Evolutionary conservation across 768 basidiomycete genomes (phyloP).

Genomic region (Paxillus ammoniavirescens): DNA sequence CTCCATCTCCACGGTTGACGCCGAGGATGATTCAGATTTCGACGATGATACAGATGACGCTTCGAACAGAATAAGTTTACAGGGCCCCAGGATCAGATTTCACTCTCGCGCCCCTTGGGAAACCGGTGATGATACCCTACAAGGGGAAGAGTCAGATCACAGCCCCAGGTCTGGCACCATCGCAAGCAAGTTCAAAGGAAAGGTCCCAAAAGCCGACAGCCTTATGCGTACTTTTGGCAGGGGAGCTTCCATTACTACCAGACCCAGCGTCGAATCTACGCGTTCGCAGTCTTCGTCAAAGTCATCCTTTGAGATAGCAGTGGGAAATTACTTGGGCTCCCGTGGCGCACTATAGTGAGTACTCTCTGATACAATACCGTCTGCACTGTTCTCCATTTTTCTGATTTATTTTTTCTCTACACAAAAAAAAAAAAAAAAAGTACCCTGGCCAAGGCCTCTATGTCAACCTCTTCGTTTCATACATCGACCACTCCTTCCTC

Average conservation of each 20-base stretch:
- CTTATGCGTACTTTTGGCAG: slow-evolving; percentile 48
- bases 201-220: slow-evolving; percentile 31
- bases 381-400: not conserved
- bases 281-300: slow-evolving; percentile 52
- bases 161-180: slow-evolving; percentile 30
- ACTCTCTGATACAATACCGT: not conserved
- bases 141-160: slow-evolving; percentile 48
- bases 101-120: slow-evolving; percentile 86
- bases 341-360: slow-evolving; percentile 63
- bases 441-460: slow-evolving; percentile 58
- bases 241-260: slow-evolving; percentile 39
- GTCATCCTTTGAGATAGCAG: slow-evolving; percentile 57
- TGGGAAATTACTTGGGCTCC: slow-evolving; percentile 48
- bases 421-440: slow-evolving; percentile 32
- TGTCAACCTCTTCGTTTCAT: slow-evolving; percentile 54
- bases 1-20: slow-evolving; percentile 28
- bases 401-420: not conserved
- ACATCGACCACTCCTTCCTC: slow-evolving; percentile 15
- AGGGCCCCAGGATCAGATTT: slow-evolving; percentile 82
- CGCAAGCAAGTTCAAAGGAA: slow-evolving; percentile 30
- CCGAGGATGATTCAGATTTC: slow-evolving; percentile 34
- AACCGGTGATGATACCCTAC: slow-evolving; percentile 46
- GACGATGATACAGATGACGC: slow-evolving; percentile 44
- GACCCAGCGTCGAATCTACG: slow-evolving; percentile 67
- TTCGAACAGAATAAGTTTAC: slow-evolving; percentile 59